Evolutionary conservation across 345 rosid species (phyloP), one percentile per base, ranked within the genome.

Genomic region (Arabis alpina): DNA sequence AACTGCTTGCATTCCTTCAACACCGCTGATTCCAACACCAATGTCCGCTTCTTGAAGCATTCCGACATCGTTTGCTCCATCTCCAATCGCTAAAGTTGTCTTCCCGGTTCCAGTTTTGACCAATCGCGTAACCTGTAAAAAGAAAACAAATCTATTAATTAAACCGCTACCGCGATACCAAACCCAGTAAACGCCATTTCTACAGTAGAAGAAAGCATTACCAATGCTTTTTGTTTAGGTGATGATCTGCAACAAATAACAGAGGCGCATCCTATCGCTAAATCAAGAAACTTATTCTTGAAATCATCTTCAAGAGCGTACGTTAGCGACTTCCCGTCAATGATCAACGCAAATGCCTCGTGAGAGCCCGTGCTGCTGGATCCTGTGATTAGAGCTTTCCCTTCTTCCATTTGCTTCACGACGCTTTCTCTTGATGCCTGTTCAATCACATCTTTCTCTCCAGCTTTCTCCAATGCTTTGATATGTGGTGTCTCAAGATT

Each of bases 1-100:
- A 68, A 91, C 99, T 10, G 99, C 99, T 95, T 94, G 99, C 99
- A 94, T 94, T 66, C 99, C 99, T 64, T 94, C 99, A 51, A 88
- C 87, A 6, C 97, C 99, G 40, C 99, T 94, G 77, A 94, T 94
- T 68, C 99, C 97, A 25, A 91, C 80, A 24, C 99, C 97, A 0
- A 94, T 94, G 66, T 94, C 96, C 1, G 97, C 97, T 82, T 94
- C 99, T 84, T 94, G 99, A 70, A 94, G 99, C 99, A 94, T 94
- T 28, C 99, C 99, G 0, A 94, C 99, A 78, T 93, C 99, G 45
- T 94, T 94, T 48, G 97, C 99, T 19, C 99, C 97, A 80, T 94
- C 99, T 32, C 99, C 99, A 45, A 94, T 83, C 2, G 87, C 96
- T 69, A 94, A 76, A 41, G 95, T 91, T 82, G 99, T 89, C 53